Evolutionary conservation across 495 filamentous ascomycete species (phyloP), one percentile per base, ranked within the genome.

Genomic region (Parmelia sp.): DNA sequence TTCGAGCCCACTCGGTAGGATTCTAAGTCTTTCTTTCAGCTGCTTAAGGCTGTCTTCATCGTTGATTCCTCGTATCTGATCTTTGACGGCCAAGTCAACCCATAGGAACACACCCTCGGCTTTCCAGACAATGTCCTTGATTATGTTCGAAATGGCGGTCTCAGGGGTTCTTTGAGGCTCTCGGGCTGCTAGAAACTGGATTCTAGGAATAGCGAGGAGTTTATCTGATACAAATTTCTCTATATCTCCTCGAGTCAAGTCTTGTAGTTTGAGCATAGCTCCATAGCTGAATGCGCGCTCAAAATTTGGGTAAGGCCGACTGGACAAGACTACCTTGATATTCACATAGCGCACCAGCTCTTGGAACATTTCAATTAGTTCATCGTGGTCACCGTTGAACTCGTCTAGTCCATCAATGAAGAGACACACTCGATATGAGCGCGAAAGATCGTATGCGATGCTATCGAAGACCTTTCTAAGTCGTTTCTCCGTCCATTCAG

Each of bases 281-380:
- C 6, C 9, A 12, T 27, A 44, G 23, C 56, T 21, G 21, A 64
- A 59, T 8, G 36, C 62, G n/a, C 57, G 27, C 17, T 17, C 42
- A 31, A 64, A 64, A 14, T 17, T 29, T 31, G 37, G 39, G 35
- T 51, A 59, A n/a, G 57, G 63, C n/a, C 56, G 63, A 53, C 63
- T 65, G 12, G 63, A 65, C 29, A 65, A 14, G 35, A 53, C 58
- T 14, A 49, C 14, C 42, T 65, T 65, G 17, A 65, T 31, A 1
- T 58, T 51, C 15, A 14, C 29, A 10, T 60, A 3, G 29, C 44
- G 8, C 23, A 57, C 29, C 12, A 53, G 4, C 5, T 45, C 17
- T 17, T 44, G 21, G 23, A 65, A 27, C n/a, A 47, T 31, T 7
- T 15, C 23, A 17, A 65, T 21, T 19, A 65, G n/a, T 17, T 11